Evolutionary conservation across 2,329 filamentous ascomycete genomes (phyloP), one percentile per base, ranked within the genome.

Genomic region (Alternaria arborescens): DNA sequence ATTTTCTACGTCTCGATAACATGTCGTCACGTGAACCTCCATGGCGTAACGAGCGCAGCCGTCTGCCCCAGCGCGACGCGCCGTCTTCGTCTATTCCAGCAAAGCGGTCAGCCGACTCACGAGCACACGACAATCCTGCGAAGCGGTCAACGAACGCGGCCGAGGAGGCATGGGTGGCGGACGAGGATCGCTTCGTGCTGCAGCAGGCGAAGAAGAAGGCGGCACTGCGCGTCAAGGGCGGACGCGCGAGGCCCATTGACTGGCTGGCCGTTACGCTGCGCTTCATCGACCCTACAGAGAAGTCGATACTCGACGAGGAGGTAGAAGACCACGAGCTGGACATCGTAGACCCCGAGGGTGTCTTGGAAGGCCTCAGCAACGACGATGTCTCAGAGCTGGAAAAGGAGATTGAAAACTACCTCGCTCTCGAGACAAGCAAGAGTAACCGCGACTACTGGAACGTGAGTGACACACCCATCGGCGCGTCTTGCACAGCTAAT

Each of bases 121-220:
- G 79, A 61, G 77, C 81, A 64, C 76, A 77, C 57, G 79, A 72
- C 18, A 57, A 62, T 18, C 67, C 73, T 5, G 58, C 74, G 60
- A 84, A 83, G 68, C 80, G 82, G 42, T 77, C 79, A 16, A 73
- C 72, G 4, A 81, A 83, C 61, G 81, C 80, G 36, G 79, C 82
- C 63, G 83, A 85, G 69, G 81, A 81, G 58, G 82, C 82, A 22
- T 99, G 95, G 85, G 92, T 98, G 20, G 92, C 94, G 53, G 92
- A 97, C 71, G 95, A 99, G 79, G 95, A 99, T 82, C 89, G 91
- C 66, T 99, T 99, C 74, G 95, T 98, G 58, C 83, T 99, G 73
- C 94, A 93, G 79, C 95, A 99, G 81, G 91, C 94, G 47, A 99
- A 98, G 85, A 98, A 96, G 83, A 98, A 97, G 83, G 94, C 95